Base-by-base conservation (phyloP, 1,284 basidiomycete species). In the Ustanciosporium gigantosporum region DNA sequence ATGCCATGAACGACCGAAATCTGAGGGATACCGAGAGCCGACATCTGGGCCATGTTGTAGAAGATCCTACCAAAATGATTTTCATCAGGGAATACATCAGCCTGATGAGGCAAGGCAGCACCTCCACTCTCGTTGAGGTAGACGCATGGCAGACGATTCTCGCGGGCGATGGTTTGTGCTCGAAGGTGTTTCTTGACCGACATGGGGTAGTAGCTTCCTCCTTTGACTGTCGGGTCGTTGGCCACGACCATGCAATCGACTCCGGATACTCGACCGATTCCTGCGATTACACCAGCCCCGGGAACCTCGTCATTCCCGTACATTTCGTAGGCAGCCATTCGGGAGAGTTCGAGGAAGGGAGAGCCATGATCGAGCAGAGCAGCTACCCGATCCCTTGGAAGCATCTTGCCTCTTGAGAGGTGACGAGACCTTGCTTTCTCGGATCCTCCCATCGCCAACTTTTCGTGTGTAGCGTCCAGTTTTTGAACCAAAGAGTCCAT, bases 1-100 rank as follows among this genome's bases (percentile, higher is more conserved):
- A 95, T 95, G 16, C 92, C 92, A 72, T 95, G 92, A 3, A 95
- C 91, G 16, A 92, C 86, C 22, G 90, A 88, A 70, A 96, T 88
- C 79, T 96, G 91, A 0, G 91, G 91, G 32, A 95, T 91, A 3
- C 88, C 87, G 1, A 90, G 82, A 0, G 89, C 89, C 39, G 89
- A 92, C 88, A 94, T 87, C 80, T 90, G 88, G 1, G 88, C 91
- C 90, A 94, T 95, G 74, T 96, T 95, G 79, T 92, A 95, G 80
- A 96, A 96, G 76, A 96, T 95, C 13, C 91, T 84, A 8, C 92
- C 92, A 74, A 96, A 96, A 78, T 96, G 91, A 70, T 94, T 88
- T 73, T 86, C 88, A 80, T 91, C 90, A 8, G 89, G 89, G 76
- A 91, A 91, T 5, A 86, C 91, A 74, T 93, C 89, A 2, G 91